phyloP scores from a whole-genome alignment of 306 rosid genomes.

The Amphicarpaea edgeworthii region DNA sequence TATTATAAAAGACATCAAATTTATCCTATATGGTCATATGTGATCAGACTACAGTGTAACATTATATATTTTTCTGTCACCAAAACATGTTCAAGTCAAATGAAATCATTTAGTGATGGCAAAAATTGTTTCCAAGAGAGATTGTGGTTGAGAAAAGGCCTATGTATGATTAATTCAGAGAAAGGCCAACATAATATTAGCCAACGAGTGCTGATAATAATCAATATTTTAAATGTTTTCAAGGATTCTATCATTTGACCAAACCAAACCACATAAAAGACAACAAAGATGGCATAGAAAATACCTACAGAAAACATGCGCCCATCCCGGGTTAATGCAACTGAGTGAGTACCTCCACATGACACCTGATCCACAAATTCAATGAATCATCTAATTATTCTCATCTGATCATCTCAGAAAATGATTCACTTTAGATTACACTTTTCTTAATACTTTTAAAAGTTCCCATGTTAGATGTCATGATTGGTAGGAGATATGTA shows the following conservation, averaged over 20 bases:
- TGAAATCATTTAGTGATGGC: no score
- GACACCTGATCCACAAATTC: conserved; percentile 69
- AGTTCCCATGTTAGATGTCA: background rate
- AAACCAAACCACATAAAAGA: conserved; percentile 34
- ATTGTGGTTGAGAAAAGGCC: background rate
- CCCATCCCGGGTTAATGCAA: conserved; percentile 87
- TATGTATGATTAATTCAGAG: background rate
- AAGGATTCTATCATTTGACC: conserved; percentile 9
- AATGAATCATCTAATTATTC: no score
- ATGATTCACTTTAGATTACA: background rate
- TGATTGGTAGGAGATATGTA: background rate
- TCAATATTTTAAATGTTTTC: background rate
- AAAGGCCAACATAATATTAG: background rate
- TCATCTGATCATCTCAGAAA: conserved; percentile 8
- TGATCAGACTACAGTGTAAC: no score
- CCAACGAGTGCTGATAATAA: background rate
- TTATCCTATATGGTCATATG: background rate
- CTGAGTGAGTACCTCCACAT: conserved; percentile 98
- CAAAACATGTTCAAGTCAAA: background rate
- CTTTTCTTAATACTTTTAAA: background rate
- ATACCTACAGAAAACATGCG: conserved; percentile 83
- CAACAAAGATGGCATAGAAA: conserved; percentile 17
- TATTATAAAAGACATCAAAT: background rate
- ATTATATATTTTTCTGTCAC: background rate
- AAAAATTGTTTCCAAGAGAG: background rate